phyloP scores from a whole-genome alignment of 495 filamentous ascomycete genomes.

The Emericellopsis terricola region DNA sequence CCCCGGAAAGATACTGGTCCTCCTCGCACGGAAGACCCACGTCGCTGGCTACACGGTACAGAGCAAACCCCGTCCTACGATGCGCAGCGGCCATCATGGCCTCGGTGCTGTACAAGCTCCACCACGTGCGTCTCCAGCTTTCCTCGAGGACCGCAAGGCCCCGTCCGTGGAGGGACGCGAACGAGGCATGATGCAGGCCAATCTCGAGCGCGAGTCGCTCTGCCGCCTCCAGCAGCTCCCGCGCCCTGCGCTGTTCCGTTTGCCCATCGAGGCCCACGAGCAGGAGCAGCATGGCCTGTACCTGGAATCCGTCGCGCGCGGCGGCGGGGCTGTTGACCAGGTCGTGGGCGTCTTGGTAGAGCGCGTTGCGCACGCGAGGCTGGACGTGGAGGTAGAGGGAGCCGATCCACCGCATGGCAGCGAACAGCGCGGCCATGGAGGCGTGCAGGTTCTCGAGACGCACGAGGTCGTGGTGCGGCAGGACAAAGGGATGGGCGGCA shows the following conservation, averaged over 20 bases:
- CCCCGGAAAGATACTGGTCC: constrained; percentile 31
- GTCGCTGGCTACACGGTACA: constrained; percentile 19
- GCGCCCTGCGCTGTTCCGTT: constrained; percentile 32
- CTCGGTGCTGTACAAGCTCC: constrained; percentile 52
- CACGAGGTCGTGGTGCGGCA: constrained; percentile 27
- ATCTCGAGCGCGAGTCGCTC: constrained; percentile 40
- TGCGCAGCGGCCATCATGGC: constrained; percentile 18
- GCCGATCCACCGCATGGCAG: constrained; percentile 54
- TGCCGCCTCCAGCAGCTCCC: constrained; percentile 35
- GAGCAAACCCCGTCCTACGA: constrained; percentile 15
- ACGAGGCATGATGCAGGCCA: constrained; percentile 36
- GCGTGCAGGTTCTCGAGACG: constrained; percentile 8
- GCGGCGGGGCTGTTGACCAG: constrained; percentile 28
- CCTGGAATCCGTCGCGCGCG: constrained; percentile 43
- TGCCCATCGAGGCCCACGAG: constrained; percentile 57
- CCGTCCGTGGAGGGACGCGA: constrained; percentile 22
- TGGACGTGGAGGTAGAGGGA: constrained; percentile 34
- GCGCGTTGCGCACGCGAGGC: constrained; percentile 27
- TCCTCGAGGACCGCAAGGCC: constrained; percentile 41
- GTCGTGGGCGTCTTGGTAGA: constrained; percentile 38
- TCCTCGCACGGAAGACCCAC: constrained; percentile 46
- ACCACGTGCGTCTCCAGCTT: constrained; percentile 51
- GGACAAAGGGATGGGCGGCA: constrained; percentile 46
- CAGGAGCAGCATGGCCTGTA: constrained; percentile 63
- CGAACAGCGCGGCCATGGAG: constrained; percentile 16